Conservation (phyloP, 2,329 filamentous ascomycete species). For the Colletotrichum gigasporum region DNA sequence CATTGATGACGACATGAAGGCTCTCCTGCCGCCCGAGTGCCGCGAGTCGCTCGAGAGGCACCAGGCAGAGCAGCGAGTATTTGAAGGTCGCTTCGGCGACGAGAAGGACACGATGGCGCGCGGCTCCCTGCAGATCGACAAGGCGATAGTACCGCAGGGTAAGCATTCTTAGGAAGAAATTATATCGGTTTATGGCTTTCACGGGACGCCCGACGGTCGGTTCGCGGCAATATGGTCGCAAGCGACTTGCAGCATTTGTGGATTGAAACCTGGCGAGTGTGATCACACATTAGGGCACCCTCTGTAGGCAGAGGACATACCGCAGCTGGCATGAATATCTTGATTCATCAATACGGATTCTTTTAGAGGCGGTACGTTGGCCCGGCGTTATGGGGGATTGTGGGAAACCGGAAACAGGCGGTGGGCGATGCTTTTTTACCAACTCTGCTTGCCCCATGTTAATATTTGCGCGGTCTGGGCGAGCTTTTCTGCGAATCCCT, state of each 20-base stretch:
- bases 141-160: slow-evolving; percentile 66
- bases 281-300: neutral
- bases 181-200: neutral
- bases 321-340: neutral
- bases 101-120: slow-evolving; percentile 69
- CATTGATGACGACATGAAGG: slow-evolving; percentile 71
- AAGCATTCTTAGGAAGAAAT: slow-evolving; percentile 23
- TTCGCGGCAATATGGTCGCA: neutral
- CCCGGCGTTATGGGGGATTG: slow-evolving; percentile 23
- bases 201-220: neutral
- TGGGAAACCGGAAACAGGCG: neutral
- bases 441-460: neutral
- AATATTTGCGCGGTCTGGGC: slow-evolving; percentile 8
- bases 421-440: neutral
- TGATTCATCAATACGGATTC: too few species aligned
- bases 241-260: slow-evolving; percentile 6
- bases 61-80: slow-evolving; percentile 70
- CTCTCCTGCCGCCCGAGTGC: slow-evolving; percentile 75
- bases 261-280: neutral
- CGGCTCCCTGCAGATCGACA: slow-evolving; percentile 67
- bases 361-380: neutral
- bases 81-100: slow-evolving; percentile 78
- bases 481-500: neutral
- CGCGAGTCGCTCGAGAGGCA: slow-evolving; percentile 77
- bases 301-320: too few species aligned